phyloP scores from a whole-genome alignment of 1,284 basidiomycete genomes.

The Leccinum solheimii region DNA sequence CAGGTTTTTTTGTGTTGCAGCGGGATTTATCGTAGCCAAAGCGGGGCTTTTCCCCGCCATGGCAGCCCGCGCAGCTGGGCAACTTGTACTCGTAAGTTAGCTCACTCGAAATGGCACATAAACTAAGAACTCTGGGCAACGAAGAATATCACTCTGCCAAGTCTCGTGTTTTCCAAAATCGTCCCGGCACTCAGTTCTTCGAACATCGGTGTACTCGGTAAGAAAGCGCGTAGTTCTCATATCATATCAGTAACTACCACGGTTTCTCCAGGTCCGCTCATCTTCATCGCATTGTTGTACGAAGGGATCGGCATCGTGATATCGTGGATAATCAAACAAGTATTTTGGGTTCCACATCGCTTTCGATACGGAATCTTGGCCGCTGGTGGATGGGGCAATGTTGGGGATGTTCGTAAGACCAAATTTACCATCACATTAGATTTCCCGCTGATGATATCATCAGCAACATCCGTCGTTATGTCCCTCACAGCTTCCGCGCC shows the following conservation, averaged over 20 bases:
- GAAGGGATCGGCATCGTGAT: conserved; percentile 53
- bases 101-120: background rate
- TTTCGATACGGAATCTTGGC: conserved; percentile 69
- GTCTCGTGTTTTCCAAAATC: conserved; percentile 76
- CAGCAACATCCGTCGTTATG: conserved; percentile 65
- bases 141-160: conserved; percentile 68
- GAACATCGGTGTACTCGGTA: conserved; percentile 65
- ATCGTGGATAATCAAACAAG: conserved; percentile 57
- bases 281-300: conserved; percentile 55
- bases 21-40: conserved; percentile 61
- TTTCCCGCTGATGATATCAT: background rate
- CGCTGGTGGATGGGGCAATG: conserved; percentile 66
- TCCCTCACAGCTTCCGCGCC: conserved; percentile 53
- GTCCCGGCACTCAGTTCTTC: conserved; percentile 69
- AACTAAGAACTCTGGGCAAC: background rate
- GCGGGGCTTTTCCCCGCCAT: conserved; percentile 58
- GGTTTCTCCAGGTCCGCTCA: conserved; percentile 48
- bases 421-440: background rate
- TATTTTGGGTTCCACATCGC: conserved; percentile 78
- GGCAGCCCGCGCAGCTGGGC: conserved; percentile 59
- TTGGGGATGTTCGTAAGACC: conserved; percentile 69
- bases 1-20: conserved; percentile 53
- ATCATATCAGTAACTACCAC: conserved; percentile 4
- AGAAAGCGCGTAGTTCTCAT: conserved; percentile 8
- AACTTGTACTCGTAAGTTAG: conserved; percentile 51